Evolutionary conservation across 2,329 filamentous ascomycete genomes (phyloP), one percentile per base, ranked within the genome.

Genomic region (Dryadomyces quercus-mongolicae): DNA sequence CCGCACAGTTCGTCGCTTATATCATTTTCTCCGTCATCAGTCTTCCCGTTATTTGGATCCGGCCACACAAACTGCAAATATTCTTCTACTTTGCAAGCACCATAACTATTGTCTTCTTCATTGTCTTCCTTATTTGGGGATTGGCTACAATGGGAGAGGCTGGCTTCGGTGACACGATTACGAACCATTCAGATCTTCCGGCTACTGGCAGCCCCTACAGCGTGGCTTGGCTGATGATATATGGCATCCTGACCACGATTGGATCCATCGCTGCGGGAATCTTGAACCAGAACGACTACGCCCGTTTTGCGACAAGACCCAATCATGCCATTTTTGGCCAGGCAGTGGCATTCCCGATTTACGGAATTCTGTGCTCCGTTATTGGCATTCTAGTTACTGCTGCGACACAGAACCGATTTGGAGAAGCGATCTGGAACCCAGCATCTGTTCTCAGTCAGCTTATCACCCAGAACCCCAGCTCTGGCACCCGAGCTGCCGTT

Each of bases 221-320:
- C 16, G 36, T 54, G 3, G 67, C 65, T 15, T 71, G 68, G 67
- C 62, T 63, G n/a, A 65, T 67, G 34, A 57, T 70, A 38, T 62
- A 66, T 47, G 70, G 68, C 6, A 65, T 72, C 43, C 70, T 68
- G 6, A 67, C 67, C 0, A 65, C 68, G 3, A 68, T 74, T 20
- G 73, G 72, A 5, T 64, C 65, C 25, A 72, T 73, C 51, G 68
- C 71, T 7, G 69, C 71, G 2, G 72, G 71, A 2, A 62, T 73
- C 42, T 67, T 68, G 10, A 76, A 73, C 57, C 72, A 72, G 57
- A 67, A 63, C 22, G 72, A 74, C 61, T 74, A 69, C 60, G 66
- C 69, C 5, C 67, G 72, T 5, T 74, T 74, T 55, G 67, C 70
- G 4, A 59, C 62, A 2, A 60, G 61, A 7, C 71, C 70, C 5